Base-by-base conservation (phyloP, 2,329 filamentous ascomycete genomes). In the Penicillium sumatraense region DNA sequence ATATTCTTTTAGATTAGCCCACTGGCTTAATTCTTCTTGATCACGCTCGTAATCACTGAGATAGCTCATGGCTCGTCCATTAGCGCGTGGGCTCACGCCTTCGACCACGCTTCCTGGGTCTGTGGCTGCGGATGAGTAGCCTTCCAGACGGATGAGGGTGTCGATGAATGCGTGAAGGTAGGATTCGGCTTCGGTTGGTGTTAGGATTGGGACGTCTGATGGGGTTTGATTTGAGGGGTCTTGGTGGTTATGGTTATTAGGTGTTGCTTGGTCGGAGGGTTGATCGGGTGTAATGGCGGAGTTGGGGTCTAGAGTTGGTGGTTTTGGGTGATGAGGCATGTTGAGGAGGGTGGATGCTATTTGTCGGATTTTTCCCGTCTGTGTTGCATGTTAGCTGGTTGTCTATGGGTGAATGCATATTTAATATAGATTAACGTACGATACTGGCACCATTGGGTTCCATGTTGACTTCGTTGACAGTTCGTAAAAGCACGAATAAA, bases 351-450 rank as follows among this genome's bases (percentile, higher is more conserved):
- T 95, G 24, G 88, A 89, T 1, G 91, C 91, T 35, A 96, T 89
- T 68, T 90, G 88, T 9, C 91, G 89, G 62, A 96, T 90, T 78
- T 96, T 96, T 77, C 86, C 86, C 66, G 90, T 91, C 83, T 86
- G 70, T 33, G 5, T 14, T 6, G 18, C 7, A 16, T 24, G 46
- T 58, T 38, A 52, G 53, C 23, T 36, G 42, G 9, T 40, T 21
- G n/a, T n/a, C 5, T 13, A 14, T 27, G 13, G 11, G 21, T 13
- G 16, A 6, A n/a, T 11, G 49, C 16, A 36, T 49, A 48, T 26
- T 21, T 42, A 21, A 14, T n/a, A n/a, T n/a, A n/a, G n/a, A 16
- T 44, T 13, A 6, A 79, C 82, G 76, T 81, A 87, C 85, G 65
- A 88, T 84, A 54, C 82, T 86, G 61, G 83, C 83, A 21, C 83